A percentile compares a stretch with the other conserved stretches of the same genome.
phyloP scores from a whole-genome alignment of 225 moss, liverwort and hornwort genomes.

The Sphagnum contortum region DNA sequence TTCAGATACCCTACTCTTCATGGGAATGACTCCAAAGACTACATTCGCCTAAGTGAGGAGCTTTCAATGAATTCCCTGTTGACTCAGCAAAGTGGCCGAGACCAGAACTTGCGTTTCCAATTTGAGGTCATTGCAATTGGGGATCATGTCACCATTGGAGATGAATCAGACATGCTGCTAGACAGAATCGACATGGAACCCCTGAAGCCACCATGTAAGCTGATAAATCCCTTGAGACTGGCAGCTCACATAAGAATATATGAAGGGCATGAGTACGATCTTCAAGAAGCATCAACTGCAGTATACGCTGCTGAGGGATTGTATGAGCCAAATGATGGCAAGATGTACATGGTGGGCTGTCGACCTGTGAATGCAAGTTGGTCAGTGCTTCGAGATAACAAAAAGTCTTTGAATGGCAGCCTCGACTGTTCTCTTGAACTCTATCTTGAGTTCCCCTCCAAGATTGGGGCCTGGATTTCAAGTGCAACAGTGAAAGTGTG shows the following conservation, averaged over 20 bases:
- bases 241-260: not conserved
- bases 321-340: constrained; percentile 35
- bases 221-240: not conserved
- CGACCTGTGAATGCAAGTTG: constrained; percentile 24
- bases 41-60: constrained; percentile 8
- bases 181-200: not conserved
- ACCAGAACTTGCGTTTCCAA: not conserved
- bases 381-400: constrained; percentile 15
- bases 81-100: not conserved
- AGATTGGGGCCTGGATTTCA: constrained; percentile 25
- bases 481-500: constrained; percentile 26
- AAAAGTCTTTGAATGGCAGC: constrained; percentile 15
- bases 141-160: not conserved
- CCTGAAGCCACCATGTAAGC: not conserved
- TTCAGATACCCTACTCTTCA: constrained; percentile 33
- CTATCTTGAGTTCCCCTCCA: constrained; percentile 28
- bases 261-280: not conserved
- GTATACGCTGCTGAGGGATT: constrained; percentile 18
- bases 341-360: constrained; percentile 53
- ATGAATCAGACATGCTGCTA: not conserved
- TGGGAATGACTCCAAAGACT: constrained; percentile 8
- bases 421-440: constrained; percentile 43
- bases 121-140: constrained; percentile 5
- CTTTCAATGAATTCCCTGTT: constrained; percentile 1
- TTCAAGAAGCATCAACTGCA: not conserved